These are phyloP conservation scores for Lizonia empirigonia DNA, from an alignment of 2,329 filamentous ascomycete genomes.

Conservation along the genomic window DNA sequence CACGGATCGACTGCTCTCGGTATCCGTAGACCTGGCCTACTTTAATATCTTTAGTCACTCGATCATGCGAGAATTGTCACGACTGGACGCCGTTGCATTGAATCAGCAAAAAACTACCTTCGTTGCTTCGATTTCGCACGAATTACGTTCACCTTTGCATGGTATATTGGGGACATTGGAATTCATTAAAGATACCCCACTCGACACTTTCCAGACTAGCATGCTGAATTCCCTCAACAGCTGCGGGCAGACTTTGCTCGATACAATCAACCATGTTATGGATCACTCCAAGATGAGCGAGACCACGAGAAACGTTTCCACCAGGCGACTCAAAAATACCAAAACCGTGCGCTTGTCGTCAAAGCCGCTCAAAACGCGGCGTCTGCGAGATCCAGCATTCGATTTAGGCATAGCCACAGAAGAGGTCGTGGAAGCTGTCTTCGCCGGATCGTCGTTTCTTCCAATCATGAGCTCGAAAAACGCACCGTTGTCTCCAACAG, in stretches of 20 bases:
- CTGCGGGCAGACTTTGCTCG: conserved; percentile 58
- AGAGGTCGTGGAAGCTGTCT: conserved; percentile 34
- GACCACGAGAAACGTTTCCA: conserved; percentile 47
- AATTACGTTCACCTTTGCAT: conserved; percentile 55
- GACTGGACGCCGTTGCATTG: conserved; percentile 56
- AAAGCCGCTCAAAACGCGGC: conserved; percentile 37
- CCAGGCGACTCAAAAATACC: conserved; percentile 33
- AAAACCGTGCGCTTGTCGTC: conserved; percentile 37
- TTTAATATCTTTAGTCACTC: conserved; percentile 52
- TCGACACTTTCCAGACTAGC: conserved; percentile 50
- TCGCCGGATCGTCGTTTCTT: conserved; percentile 43
- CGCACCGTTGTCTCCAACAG: conserved; percentile 7
- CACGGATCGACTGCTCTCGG: conserved; percentile 35
- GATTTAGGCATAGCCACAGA: conserved; percentile 28
- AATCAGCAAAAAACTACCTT: conserved; percentile 57
- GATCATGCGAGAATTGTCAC: conserved; percentile 62
- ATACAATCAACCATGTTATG: conserved; percentile 48
- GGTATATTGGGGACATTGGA: conserved; percentile 54
- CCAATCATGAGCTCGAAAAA: conserved; percentile 21
- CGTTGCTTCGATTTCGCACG: conserved; percentile 59
- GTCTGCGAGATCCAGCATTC: conserved; percentile 25
- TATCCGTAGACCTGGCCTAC: conserved; percentile 40
- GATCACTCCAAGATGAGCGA: conserved; percentile 39
- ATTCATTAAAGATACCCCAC: conserved; percentile 53
- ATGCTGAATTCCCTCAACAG: conserved; percentile 52